A percentile compares a stretch with the other conserved stretches of the same genome.
Conservation (phyloP, 768 basidiomycete species). For the Leccinellum albellum region DNA sequence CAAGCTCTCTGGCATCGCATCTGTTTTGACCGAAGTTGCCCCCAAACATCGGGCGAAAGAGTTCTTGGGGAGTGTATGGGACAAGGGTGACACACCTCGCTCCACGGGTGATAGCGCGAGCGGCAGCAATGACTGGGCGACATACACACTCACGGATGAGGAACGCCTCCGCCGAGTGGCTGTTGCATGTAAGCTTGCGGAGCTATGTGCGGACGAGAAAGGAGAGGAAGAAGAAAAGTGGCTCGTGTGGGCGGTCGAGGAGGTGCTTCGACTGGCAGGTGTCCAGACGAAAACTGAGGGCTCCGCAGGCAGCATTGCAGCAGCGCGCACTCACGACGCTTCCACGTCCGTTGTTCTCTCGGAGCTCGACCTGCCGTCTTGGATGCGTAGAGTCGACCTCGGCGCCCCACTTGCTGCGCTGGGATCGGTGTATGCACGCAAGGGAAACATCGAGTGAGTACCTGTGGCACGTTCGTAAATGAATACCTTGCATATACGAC, state of each 20-base stretch:
- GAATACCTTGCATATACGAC: not conserved
- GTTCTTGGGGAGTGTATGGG: conserved; percentile 23
- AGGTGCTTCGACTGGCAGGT: conserved; percentile 33
- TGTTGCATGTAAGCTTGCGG: conserved; percentile 44
- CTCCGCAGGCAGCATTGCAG: not conserved
- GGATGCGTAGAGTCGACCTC: conserved; percentile 58
- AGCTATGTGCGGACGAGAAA: conserved; percentile 32
- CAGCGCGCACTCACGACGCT: not conserved
- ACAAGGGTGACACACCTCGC: conserved; percentile 6
- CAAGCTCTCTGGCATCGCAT: conserved; percentile 65
- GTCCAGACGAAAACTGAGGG: conserved; percentile 1
- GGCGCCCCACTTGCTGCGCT: conserved; percentile 68
- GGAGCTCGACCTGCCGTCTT: conserved; percentile 54
- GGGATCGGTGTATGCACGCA: conserved; percentile 55
- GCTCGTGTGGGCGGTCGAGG: conserved; percentile 43
- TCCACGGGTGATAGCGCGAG: conserved; percentile 1
- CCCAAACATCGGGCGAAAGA: conserved; percentile 26
- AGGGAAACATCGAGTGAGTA: conserved; percentile 45
- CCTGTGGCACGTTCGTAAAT: not conserved
- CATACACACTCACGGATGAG: conserved; percentile 29
- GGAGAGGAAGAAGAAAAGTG: conserved; percentile 40
- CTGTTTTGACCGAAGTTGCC: conserved; percentile 53
- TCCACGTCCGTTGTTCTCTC: conserved; percentile 34
- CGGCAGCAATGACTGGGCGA: conserved; percentile 13
- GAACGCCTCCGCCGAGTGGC: conserved; percentile 45